Evolutionary conservation across 768 basidiomycete species (phyloP), one percentile per base, ranked within the genome.

Genomic region (Boletus subcaerulescens): DNA sequence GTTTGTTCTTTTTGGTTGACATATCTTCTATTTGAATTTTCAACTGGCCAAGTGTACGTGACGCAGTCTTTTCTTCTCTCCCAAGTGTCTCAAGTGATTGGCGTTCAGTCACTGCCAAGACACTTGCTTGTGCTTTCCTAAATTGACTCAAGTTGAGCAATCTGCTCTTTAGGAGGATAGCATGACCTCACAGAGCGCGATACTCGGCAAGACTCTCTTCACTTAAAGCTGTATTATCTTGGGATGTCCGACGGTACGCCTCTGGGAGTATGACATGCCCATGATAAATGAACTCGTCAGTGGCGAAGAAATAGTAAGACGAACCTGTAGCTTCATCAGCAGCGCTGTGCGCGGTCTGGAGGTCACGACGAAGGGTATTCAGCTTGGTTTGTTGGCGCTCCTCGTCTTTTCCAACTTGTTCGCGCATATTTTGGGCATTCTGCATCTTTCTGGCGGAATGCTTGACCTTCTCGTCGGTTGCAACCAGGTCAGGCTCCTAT

Each of bases 191-290:
- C 65, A 69, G 40, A 41, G 60, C 53, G 9, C 62, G 63, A 69
- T 99, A 99, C 68, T 98, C 91, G 38, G 89, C 86, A 14, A 98
- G 74, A 65, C 87, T 91, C 53, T 91, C 86, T 65, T 91, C 86
- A 52, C 83, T 89, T 6, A 99, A 75, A 0, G 90, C 85, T 42
- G 91, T 74, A 42, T 90, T 95, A 52, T 82, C 76, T 63, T 86
- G 82, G 11, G 90, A 86, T 7, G 85, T 80, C 64, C 77, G 82
- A 51, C 88, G 76, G 62, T 91, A 88, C 29, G 83, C 83, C 77
- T 93, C 93, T 91, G 61, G 15, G 29, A 32, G 60, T 15, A 32
- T 63, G 60, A 63, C 48, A 56, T 42, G 20, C 7, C 4, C 6
- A 59, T 24, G 11, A 44, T 55, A 3, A 59, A 42, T 38, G 45